These are phyloP conservation scores for Aspergillus coremiiformis DNA, from an alignment of 495 filamentous ascomycete species.

Conservation along the genomic window DNA sequence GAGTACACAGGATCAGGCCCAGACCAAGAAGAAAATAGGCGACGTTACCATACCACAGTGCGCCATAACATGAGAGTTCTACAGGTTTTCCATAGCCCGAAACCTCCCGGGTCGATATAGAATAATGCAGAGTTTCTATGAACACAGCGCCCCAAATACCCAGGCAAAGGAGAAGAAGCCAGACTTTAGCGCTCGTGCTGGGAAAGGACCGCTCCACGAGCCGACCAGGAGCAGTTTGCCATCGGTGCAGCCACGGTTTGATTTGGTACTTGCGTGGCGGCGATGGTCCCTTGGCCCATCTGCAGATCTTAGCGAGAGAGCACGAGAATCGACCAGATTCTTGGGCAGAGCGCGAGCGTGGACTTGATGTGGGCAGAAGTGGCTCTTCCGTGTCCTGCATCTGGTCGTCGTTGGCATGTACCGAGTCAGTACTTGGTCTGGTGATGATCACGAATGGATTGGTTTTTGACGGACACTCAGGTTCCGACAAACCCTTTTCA, in stretches of 20 bases:
- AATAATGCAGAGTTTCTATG: slow-evolving; percentile 51
- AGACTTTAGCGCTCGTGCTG: slow-evolving; percentile 37
- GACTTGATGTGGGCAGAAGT: slow-evolving; percentile 17
- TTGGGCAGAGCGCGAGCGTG: not conserved
- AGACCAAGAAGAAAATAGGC: not conserved
- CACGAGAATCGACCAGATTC: slow-evolving; percentile 22
- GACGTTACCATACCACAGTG: slow-evolving; percentile 41
- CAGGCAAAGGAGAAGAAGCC: slow-evolving; percentile 43
- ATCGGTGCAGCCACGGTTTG: slow-evolving; percentile 49
- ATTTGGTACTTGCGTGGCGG: slow-evolving; percentile 55
- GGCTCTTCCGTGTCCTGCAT: slow-evolving; percentile 16
- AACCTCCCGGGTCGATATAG: slow-evolving; percentile 49
- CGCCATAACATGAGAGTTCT: slow-evolving; percentile 42
- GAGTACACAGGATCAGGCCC: not conserved
- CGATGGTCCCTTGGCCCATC: slow-evolving; percentile 47
- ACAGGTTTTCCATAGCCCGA: slow-evolving; percentile 54
- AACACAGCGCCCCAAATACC: slow-evolving; percentile 62
- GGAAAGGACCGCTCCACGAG: slow-evolving; percentile 54
- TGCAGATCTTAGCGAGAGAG: slow-evolving; percentile 16
- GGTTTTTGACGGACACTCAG: slow-evolving; percentile 9
- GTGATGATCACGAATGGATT: slow-evolving; percentile 9
- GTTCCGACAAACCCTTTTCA: slow-evolving; percentile 9
- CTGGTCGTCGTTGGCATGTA: slow-evolving; percentile 1
- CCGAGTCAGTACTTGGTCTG: slow-evolving; percentile 16
- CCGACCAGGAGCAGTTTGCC: slow-evolving; percentile 56